Conservation (phyloP, 1,284 basidiomycete genomes). For the Ustilago shanxiensis region DNA sequence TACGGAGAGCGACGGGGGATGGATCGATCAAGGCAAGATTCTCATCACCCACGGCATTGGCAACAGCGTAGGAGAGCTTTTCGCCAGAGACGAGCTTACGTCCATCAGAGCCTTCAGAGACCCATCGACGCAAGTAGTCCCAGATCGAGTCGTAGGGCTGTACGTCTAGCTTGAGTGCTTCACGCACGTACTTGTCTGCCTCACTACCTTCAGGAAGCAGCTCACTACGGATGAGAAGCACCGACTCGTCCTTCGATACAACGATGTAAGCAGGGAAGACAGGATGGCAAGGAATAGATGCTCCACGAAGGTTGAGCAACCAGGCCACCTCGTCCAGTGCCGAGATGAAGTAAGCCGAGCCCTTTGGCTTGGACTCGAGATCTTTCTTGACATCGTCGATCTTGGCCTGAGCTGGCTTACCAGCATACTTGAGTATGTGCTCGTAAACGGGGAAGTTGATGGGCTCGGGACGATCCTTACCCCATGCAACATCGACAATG, state of each 20-base stretch:
- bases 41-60: constrained; percentile 56
- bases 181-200: constrained; percentile 42
- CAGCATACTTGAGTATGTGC: constrained; percentile 82
- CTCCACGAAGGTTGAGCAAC: constrained; percentile 66
- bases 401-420: constrained; percentile 71
- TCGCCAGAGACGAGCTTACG: constrained; percentile 56
- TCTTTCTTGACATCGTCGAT: constrained; percentile 62
- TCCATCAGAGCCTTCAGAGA: constrained; percentile 17
- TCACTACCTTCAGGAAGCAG: constrained; percentile 40
- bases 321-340: constrained; percentile 67
- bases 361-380: constrained; percentile 32
- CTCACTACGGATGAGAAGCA: constrained; percentile 54
- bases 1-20: constrained; percentile 58
- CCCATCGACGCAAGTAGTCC: constrained; percentile 48
- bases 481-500: constrained; percentile 86
- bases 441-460: constrained; percentile 79
- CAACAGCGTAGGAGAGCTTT: constrained; percentile 57
- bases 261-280: constrained; percentile 66
- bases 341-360: constrained; percentile 56
- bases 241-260: constrained; percentile 32
- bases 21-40: constrained; percentile 34
- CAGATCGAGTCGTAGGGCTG: constrained; percentile 52
- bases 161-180: constrained; percentile 40
- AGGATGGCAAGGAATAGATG: constrained; percentile 62
- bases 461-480: constrained; percentile 77